A percentile compares a stretch with the other conserved stretches of the same genome.
Conservation (phyloP, 2,329 filamentous ascomycete species). For the Neospermospora avenae region DNA sequence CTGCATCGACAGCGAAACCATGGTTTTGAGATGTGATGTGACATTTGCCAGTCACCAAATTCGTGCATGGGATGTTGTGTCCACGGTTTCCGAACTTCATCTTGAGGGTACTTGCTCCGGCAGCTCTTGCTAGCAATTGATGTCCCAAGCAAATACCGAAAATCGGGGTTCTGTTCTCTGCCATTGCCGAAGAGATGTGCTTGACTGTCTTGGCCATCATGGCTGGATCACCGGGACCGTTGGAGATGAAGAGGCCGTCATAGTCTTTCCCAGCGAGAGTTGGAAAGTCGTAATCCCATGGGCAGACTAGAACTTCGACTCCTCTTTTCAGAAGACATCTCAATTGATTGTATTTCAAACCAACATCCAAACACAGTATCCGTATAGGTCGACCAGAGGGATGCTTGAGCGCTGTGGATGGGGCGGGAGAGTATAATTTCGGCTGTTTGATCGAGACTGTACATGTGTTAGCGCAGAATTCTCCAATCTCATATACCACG, state of each 20-base stretch:
- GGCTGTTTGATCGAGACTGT: constrained; percentile 85
- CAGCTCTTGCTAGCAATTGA: constrained; percentile 84
- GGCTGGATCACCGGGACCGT: constrained; percentile 93
- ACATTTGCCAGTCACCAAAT: constrained; percentile 90
- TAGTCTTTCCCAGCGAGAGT: constrained; percentile 75
- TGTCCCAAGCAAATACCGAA: constrained; percentile 97
- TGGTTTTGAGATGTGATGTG: constrained; percentile 99
- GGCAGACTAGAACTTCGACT: constrained; percentile 90
- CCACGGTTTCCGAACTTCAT: constrained; percentile 99
- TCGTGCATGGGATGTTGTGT: constrained; percentile 97
- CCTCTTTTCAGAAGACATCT: constrained; percentile 88
- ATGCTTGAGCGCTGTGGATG: constrained; percentile 72
- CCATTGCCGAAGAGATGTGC: constrained; percentile 72
- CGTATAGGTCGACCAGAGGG: constrained; percentile 83
- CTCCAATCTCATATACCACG: neutral
- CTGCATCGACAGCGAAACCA: constrained; percentile 86
- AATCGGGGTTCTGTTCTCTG: constrained; percentile 78
- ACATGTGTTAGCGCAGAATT: constrained; percentile 39
- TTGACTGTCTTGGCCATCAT: constrained; percentile 76
- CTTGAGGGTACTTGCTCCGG: constrained; percentile 82
- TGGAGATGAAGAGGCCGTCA: constrained; percentile 96
- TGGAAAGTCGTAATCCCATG: constrained; percentile 93
- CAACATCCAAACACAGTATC: constrained; percentile 91
- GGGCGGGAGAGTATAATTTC: constrained; percentile 77
- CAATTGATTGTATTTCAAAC: constrained; percentile 97